These are phyloP conservation scores for Acacia acuminata DNA, from an alignment of 306 rosid species.

Conservation along the genomic window DNA sequence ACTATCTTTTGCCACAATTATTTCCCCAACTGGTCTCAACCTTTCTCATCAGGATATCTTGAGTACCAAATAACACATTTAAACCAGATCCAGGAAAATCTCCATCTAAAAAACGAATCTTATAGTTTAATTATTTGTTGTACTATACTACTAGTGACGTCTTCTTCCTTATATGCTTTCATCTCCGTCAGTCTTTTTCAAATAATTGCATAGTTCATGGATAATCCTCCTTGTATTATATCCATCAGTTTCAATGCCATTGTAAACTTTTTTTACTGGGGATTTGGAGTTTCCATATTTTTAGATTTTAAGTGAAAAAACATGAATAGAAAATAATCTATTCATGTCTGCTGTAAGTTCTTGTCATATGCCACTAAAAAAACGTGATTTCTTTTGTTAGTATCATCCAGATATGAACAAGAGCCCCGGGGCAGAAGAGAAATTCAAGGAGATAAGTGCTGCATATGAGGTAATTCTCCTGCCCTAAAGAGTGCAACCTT, in stretches of 20 bases:
- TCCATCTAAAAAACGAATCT: too few species aligned
- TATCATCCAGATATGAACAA: slow-evolving; percentile 92
- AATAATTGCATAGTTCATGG: not conserved
- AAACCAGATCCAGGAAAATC: not conserved
- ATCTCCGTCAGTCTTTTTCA: not conserved
- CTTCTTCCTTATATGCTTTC: not conserved
- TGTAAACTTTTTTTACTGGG: slow-evolving; percentile 1
- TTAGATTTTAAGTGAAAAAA: not conserved
- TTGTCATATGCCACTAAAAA: slow-evolving; percentile 17
- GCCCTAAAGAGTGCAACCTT: not conserved
- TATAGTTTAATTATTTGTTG: not conserved
- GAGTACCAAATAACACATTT: not conserved
- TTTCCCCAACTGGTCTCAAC: not conserved
- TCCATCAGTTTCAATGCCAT: slow-evolving; percentile 3
- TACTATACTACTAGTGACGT: not conserved
- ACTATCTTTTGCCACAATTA: not conserved
- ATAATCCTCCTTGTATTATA: slow-evolving; percentile 2
- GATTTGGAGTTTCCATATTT: not conserved
- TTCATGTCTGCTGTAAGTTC: not conserved
- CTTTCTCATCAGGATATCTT: slow-evolving; percentile 1
- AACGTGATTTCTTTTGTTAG: slow-evolving; percentile 42
- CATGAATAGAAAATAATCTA: not conserved
- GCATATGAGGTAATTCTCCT: slow-evolving; percentile 84
- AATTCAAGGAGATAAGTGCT: slow-evolving; percentile 93
- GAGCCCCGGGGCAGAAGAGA: slow-evolving; percentile 85